A percentile compares a stretch with the other conserved stretches of the same genome.
phyloP scores from a whole-genome alignment of 371 early-diverging fungal species.

The Mortierella sp. region DNA sequence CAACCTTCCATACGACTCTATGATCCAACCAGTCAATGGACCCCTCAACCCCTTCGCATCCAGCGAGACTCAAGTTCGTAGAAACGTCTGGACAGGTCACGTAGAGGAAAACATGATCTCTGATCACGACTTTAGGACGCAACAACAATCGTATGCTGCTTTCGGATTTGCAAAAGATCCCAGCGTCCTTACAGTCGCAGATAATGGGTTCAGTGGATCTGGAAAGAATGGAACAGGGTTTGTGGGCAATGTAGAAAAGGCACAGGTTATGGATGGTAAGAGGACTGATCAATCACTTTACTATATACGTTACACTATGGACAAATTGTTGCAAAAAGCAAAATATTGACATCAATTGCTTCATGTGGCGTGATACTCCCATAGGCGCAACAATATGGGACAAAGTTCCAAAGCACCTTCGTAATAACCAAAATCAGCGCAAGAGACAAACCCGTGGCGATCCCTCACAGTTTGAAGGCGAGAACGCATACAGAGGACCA shows the following conservation, averaged over 20 bases:
- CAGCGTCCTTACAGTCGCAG: slow-evolving; percentile 60
- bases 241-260: slow-evolving; percentile 77
- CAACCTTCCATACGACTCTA: slow-evolving; percentile 84
- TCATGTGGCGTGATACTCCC: neutral
- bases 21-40: slow-evolving; percentile 76
- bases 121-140: slow-evolving; percentile 81
- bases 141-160: slow-evolving; percentile 84
- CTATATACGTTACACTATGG: neutral
- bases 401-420: slow-evolving; percentile 61
- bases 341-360: neutral
- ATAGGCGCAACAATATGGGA: slow-evolving; percentile 69
- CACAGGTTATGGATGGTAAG: slow-evolving; percentile 55
- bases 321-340: neutral
- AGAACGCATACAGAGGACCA: slow-evolving; percentile 89
- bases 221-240: slow-evolving; percentile 73
- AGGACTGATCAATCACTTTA: neutral
- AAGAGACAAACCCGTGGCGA: slow-evolving; percentile 87
- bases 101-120: slow-evolving; percentile 86
- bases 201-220: slow-evolving; percentile 66
- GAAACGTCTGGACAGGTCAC: slow-evolving; percentile 84
- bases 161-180: slow-evolving; percentile 93
- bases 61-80: slow-evolving; percentile 59
- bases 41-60: slow-evolving; percentile 82
- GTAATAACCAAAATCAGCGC: slow-evolving; percentile 66
- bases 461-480: slow-evolving; percentile 80